phyloP scores from a whole-genome alignment of 441 rosid genomes.

The Gossypium laxum region DNA sequence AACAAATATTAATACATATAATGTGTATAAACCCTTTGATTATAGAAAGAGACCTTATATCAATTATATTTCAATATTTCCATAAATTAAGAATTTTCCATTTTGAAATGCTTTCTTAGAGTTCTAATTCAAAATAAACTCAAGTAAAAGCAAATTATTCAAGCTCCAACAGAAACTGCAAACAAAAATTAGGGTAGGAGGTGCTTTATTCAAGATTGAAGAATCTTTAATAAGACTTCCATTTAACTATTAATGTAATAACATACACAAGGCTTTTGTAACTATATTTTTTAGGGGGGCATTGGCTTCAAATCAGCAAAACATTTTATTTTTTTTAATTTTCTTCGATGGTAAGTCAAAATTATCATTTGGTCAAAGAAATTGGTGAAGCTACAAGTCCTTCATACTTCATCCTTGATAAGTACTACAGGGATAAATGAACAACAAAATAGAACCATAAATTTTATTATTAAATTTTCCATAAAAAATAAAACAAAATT shows the following conservation, averaged over 20 bases:
- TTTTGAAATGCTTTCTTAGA: not conserved
- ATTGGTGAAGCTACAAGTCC: not conserved
- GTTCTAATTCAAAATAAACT: not conserved
- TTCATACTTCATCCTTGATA: not conserved
- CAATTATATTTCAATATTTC: not conserved
- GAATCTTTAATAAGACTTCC: not conserved
- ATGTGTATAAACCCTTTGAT: not conserved
- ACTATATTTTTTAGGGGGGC: not conserved
- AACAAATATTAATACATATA: not conserved
- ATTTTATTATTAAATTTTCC: not conserved
- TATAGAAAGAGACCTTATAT: not conserved
- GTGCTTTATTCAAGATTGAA: not conserved
- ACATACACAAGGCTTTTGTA: not conserved
- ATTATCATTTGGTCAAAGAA: not conserved
- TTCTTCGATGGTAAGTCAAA: not conserved
- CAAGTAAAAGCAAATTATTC: not conserved
- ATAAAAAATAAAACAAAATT: not conserved
- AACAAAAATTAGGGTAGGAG: not conserved
- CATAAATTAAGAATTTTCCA: not conserved
- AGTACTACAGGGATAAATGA: not conserved
- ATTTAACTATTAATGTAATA: not conserved
- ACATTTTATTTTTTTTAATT: not conserved
- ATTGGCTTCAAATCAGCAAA: not conserved
- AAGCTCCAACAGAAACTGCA: not conserved
- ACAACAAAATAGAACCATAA: not conserved